Conservation (phyloP, 768 basidiomycete species). For the Mycena vitilis region DNA sequence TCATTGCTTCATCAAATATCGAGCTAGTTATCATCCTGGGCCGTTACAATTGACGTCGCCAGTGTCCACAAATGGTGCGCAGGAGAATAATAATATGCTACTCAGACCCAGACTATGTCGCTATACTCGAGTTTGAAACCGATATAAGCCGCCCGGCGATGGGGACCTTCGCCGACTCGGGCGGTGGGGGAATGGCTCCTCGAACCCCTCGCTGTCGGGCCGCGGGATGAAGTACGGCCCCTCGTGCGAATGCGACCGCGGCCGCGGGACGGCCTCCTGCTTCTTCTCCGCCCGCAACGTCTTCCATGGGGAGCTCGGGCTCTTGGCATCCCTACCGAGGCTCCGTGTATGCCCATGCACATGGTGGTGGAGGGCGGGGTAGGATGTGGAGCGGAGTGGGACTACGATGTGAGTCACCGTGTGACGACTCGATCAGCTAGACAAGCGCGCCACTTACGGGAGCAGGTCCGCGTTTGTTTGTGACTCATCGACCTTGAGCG, state of each 20-base stretch:
- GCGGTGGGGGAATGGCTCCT: conserved; percentile 20
- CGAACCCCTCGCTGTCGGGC: conserved; percentile 29
- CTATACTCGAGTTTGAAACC: background rate
- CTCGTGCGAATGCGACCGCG: conserved; percentile 34
- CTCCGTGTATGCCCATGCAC: conserved; percentile 1
- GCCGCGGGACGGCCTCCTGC: conserved; percentile 14
- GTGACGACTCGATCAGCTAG: background rate
- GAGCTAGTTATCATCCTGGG: no score
- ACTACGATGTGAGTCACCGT: conserved; percentile 13
- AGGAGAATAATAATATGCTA: no score
- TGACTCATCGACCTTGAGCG: conserved; percentile 5
- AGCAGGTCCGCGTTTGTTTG: background rate
- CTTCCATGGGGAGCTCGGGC: background rate
- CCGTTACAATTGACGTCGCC: no score
- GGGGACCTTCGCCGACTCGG: conserved; percentile 18
- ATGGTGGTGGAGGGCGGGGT: conserved; percentile 29
- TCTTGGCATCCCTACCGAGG: background rate
- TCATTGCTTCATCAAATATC: no score
- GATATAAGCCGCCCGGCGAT: no score
- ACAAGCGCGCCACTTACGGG: conserved; percentile 20
- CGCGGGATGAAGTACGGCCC: conserved; percentile 36
- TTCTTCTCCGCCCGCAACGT: conserved; percentile 2
- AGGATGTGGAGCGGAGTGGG: conserved; percentile 23
- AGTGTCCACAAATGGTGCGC: no score
- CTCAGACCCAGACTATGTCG: no score